Base-by-base conservation (phyloP, 805 yeast genomes). In the Danielozyma ontarioensis region DNA sequence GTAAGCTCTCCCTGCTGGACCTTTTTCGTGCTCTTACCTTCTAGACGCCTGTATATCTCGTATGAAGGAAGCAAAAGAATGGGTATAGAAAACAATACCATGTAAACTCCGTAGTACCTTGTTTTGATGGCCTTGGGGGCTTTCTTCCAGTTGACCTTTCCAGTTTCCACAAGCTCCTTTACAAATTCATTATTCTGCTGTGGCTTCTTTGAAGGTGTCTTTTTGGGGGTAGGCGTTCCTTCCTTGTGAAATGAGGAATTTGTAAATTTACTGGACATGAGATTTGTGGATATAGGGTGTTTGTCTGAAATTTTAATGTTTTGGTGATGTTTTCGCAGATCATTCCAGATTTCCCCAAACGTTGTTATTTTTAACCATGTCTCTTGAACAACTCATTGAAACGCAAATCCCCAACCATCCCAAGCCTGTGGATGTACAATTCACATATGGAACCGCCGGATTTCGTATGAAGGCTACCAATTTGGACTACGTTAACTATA, bases 371-470 rank as follows among this genome's bases (percentile, higher is more conserved):
- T 10, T 6, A 28, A 25, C 28, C 14, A 38, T 41, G 45, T 36
- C 44, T 3, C 32, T 37, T 14, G 25, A 33, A 30, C 7, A 18
- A 12, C 30, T 27, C 5, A 29, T 39, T 19, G 12, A 13, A 12
- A 21, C 8, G 5, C 23, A 28, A 13, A 18, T 37, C 12, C 15
- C 35, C 14, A 53, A 45, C 25, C 70, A 72, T 41, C 70, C 70
- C 18, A 76, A 74, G 35, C 77, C 80, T 3, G 52, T 45, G 14
- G 42, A 41, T 25, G 34, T 51, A 26, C 38, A 33, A 10, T 81
- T 76, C 51, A 60, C 75, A 13, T 93, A 93, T 50, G 98, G 98
- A n/a, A 93, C 98, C 1, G 98, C 98, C 2, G 98, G 98, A 6
- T 93, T 93, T 63, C 75, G 98, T 38, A 80, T 80, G 63, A 64